phyloP scores from a whole-genome alignment of 805 yeast genomes.

The Kodamaea leandrae region DNA sequence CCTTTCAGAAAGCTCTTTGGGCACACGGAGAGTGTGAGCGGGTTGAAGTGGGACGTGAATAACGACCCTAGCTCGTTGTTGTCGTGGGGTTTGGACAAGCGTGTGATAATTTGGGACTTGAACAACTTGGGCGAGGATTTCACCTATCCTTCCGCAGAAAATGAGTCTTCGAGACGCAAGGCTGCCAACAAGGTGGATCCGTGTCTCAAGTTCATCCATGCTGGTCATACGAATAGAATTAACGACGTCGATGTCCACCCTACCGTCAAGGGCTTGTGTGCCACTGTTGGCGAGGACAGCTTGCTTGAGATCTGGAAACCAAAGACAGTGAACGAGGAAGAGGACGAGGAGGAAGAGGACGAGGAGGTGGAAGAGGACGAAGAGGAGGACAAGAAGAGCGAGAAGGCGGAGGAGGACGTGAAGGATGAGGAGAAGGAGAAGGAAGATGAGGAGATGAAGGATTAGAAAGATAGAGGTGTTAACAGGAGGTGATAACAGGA shows the following conservation, averaged over 20 bases:
- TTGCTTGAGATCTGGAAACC: conserved; percentile 77
- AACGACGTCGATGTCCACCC: conserved; percentile 71
- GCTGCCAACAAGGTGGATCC: conserved; percentile 56
- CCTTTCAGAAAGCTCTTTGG: conserved; percentile 69
- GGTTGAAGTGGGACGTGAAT: conserved; percentile 49
- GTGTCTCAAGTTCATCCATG: conserved; percentile 74
- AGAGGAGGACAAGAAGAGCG: conserved; percentile 10
- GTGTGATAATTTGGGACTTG: conserved; percentile 76
- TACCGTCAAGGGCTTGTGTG: conserved; percentile 51
- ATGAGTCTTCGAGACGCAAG: conserved; percentile 52
- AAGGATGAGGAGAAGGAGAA: conserved; percentile 6
- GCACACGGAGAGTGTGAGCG: conserved; percentile 46
- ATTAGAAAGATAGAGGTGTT: background rate
- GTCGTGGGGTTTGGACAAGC: conserved; percentile 61
- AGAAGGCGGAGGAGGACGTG: conserved; percentile 5
- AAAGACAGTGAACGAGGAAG: conserved; percentile 43
- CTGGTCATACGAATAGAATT: conserved; percentile 76
- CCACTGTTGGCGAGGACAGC: conserved; percentile 73
- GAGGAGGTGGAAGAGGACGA: conserved; percentile 6
- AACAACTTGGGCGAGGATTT: conserved; percentile 55
- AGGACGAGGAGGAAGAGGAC: conserved; percentile 29
- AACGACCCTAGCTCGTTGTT: conserved; percentile 52
- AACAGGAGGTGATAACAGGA: too few species aligned
- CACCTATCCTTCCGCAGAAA: conserved; percentile 27
- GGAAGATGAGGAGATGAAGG: background rate